Conservation (phyloP, 1,284 basidiomycete genomes). For the Inonotus obliquus region DNA sequence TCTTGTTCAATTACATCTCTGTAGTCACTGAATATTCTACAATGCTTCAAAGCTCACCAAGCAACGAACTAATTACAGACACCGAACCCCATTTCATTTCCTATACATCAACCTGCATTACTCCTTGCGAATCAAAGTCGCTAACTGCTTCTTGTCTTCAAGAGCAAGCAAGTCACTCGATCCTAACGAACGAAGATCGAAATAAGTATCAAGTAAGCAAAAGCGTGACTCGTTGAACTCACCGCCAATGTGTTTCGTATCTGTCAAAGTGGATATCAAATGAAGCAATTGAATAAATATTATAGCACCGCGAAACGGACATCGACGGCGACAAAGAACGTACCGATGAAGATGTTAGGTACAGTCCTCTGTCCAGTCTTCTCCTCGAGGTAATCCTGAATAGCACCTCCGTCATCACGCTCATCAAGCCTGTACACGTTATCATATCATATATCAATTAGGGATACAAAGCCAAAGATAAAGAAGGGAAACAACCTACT, state of each 20-base stretch:
- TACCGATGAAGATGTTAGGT: slow-evolving; percentile 32
- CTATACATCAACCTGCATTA: background rate
- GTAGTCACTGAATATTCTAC: background rate
- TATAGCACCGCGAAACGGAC: background rate
- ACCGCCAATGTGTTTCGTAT: slow-evolving; percentile 19
- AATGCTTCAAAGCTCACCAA: background rate
- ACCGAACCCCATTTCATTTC: background rate
- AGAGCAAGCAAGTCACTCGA: slow-evolving; percentile 9
- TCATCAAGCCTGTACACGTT: slow-evolving; percentile 25
- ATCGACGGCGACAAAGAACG: slow-evolving; percentile 9
- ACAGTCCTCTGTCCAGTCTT: slow-evolving; percentile 30
- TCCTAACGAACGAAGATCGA: background rate
- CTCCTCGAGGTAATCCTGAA: slow-evolving; percentile 27
- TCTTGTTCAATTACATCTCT: background rate
- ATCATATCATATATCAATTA: background rate
- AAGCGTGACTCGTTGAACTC: background rate
- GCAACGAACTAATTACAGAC: background rate
- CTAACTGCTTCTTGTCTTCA: background rate
- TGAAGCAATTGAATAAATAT: no score
- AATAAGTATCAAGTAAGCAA: background rate
- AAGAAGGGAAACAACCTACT: slow-evolving; percentile 23
- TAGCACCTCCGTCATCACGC: slow-evolving; percentile 26
- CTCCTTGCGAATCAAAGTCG: background rate
- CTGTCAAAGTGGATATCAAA: background rate
- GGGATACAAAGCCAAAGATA: background rate